Percentiles rank a stretch among this genome's conserved stretches.
Conservation (phyloP, 2,329 filamentous ascomycete genomes). For the Stagonosporopsis tanaceti region DNA sequence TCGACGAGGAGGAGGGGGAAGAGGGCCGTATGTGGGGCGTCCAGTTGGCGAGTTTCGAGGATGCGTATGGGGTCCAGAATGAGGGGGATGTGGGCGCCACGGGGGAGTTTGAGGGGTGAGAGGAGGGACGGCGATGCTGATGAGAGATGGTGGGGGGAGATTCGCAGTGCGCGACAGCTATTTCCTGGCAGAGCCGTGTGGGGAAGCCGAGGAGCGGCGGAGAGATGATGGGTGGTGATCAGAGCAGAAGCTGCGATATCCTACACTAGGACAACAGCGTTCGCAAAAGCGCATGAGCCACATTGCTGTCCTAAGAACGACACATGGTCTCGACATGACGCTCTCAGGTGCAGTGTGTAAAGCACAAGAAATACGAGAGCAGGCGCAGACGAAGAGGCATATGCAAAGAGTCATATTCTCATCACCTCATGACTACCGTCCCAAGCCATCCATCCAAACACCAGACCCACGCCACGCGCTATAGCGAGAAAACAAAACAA, state of each 20-base stretch:
- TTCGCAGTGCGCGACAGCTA: no score
- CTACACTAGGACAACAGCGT: no score
- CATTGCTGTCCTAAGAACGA: no score
- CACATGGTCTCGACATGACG: no score
- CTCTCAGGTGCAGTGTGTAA: no score
- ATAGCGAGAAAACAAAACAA: neutral
- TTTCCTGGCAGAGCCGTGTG: no score
- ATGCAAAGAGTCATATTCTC: neutral
- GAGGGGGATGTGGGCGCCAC: conserved; percentile 41
- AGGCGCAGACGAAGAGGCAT: neutral
- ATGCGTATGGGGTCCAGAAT: conserved; percentile 46
- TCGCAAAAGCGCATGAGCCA: no score
- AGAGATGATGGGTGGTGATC: no score
- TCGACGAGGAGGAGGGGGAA: neutral
- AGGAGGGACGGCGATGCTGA: neutral
- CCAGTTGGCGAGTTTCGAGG: conserved; percentile 47
- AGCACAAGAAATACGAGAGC: neutral
- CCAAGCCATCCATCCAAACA: neutral
- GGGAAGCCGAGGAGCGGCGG: no score
- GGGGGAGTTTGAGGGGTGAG: conserved; percentile 43
- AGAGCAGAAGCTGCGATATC: no score
- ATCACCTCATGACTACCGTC: conserved; percentile 1
- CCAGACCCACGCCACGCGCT: neutral
- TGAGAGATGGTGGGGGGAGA: no score
- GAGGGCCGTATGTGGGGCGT: conserved; percentile 44